Percentiles rank a stretch among this genome's conserved stretches.
These are phyloP conservation scores for Neurospora africana DNA, from an alignment of 495 filamentous ascomycete genomes.

Conservation along the genomic window DNA sequence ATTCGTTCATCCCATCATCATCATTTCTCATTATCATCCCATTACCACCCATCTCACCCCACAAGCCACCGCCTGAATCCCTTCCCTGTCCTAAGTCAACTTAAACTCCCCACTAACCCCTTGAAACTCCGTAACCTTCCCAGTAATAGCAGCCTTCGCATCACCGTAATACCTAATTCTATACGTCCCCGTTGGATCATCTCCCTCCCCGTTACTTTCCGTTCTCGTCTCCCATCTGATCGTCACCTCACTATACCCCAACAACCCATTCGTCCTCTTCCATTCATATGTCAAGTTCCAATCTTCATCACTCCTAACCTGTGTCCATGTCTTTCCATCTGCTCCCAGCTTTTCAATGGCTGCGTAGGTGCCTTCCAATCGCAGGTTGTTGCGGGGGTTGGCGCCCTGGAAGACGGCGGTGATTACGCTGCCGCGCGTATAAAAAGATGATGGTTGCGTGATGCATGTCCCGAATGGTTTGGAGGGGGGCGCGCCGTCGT, in stretches of 20 bases:
- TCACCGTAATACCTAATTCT: slow-evolving; percentile 82
- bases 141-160: slow-evolving; percentile 50
- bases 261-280: slow-evolving; percentile 58
- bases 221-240: slow-evolving; percentile 68
- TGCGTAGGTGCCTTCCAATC: slow-evolving; percentile 69
- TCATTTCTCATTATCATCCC: background rate
- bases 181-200: slow-evolving; percentile 54
- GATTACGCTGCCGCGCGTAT: slow-evolving; percentile 51
- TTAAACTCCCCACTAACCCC: slow-evolving; percentile 59
- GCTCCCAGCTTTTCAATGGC: slow-evolving; percentile 52
- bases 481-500: slow-evolving; percentile 56
- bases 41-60: background rate
- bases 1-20: background rate
- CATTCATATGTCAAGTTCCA: slow-evolving; percentile 77
- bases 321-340: slow-evolving; percentile 50
- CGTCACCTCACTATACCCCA: slow-evolving; percentile 70
- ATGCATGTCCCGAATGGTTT: slow-evolving; percentile 62
- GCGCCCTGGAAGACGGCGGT: slow-evolving; percentile 72
- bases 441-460: slow-evolving; percentile 44
- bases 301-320: slow-evolving; percentile 61
- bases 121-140: slow-evolving; percentile 59
- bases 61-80: background rate
- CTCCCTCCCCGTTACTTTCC: slow-evolving; percentile 40
- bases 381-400: slow-evolving; percentile 83
- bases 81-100: slow-evolving; percentile 16